These are phyloP conservation scores for Sistotremastrum niveocremeum DNA, from an alignment of 768 basidiomycete genomes.

Conservation along the genomic window DNA sequence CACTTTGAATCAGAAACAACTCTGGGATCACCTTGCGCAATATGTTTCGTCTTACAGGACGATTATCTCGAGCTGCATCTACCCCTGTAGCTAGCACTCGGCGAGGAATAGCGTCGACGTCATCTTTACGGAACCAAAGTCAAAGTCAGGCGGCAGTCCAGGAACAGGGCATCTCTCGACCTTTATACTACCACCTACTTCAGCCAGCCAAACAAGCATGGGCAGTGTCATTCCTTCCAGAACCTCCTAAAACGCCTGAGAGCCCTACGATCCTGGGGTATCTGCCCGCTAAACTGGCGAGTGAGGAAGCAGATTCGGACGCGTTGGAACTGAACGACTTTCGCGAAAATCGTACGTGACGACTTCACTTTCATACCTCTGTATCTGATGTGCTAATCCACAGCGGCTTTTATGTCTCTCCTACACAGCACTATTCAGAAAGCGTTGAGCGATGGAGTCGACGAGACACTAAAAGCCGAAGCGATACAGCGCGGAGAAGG, in stretches of 20 bases:
- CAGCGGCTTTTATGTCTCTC: conserved; percentile 46
- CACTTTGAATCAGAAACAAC: too few species aligned
- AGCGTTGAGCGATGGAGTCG: conserved; percentile 41
- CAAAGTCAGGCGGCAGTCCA: too few species aligned
- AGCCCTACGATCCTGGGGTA: conserved; percentile 53
- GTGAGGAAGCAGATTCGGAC: conserved; percentile 20
- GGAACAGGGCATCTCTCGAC: conserved; percentile 21
- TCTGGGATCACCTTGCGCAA: too few species aligned
- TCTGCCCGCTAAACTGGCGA: conserved; percentile 37
- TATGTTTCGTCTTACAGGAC: too few species aligned
- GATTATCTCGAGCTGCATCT: too few species aligned
- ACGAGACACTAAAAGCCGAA: conserved; percentile 51
- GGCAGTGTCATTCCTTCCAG: conserved; percentile 49
- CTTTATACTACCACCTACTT: conserved; percentile 57
- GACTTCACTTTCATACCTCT: background rate
- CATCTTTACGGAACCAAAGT: too few species aligned
- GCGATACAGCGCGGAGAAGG: conserved; percentile 55
- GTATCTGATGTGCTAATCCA: background rate
- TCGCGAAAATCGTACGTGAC: conserved; percentile 47
- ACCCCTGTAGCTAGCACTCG: too few species aligned
- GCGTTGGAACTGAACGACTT: conserved; percentile 54
- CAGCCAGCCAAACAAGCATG: conserved; percentile 36
- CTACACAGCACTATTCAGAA: conserved; percentile 47
- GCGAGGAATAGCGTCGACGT: too few species aligned
- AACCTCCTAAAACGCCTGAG: conserved; percentile 28